These are phyloP conservation scores for Hansenula sp. DNA, from an alignment of 1,139 yeast species.

Conservation along the genomic window DNA sequence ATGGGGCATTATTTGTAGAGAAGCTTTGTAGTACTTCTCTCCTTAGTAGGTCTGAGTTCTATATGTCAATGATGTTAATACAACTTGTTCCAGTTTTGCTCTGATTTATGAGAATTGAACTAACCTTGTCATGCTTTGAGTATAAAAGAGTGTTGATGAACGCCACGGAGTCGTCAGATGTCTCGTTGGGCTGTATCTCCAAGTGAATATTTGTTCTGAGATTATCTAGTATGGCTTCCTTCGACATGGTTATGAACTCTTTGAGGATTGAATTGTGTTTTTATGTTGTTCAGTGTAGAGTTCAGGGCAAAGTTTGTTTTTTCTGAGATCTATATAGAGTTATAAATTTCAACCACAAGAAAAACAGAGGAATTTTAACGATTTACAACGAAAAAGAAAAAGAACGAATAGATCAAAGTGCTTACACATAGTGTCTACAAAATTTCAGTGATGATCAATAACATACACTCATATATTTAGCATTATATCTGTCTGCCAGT, in stretches of 20 bases:
- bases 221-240: neutral
- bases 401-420: no score
- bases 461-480: neutral
- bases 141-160: neutral
- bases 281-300: no score
- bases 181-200: neutral
- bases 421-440: neutral
- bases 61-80: neutral
- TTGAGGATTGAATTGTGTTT: neutral
- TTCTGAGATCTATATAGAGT: neutral
- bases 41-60: conserved; percentile 5
- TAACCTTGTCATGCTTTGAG: neutral
- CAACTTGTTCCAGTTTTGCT: neutral
- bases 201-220: neutral
- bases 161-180: neutral
- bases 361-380: no score
- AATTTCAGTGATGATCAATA: neutral
- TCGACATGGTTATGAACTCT: conserved; percentile 1
- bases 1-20: neutral
- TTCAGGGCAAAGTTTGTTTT: no score
- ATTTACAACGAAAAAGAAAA: no score
- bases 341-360: neutral
- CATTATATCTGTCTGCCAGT: conserved; percentile 19
- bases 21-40: neutral
- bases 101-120: neutral